phyloP scores from a whole-genome alignment of 202 grass and related monocot genomes.

The Schoenoplectus triqueter region DNA sequence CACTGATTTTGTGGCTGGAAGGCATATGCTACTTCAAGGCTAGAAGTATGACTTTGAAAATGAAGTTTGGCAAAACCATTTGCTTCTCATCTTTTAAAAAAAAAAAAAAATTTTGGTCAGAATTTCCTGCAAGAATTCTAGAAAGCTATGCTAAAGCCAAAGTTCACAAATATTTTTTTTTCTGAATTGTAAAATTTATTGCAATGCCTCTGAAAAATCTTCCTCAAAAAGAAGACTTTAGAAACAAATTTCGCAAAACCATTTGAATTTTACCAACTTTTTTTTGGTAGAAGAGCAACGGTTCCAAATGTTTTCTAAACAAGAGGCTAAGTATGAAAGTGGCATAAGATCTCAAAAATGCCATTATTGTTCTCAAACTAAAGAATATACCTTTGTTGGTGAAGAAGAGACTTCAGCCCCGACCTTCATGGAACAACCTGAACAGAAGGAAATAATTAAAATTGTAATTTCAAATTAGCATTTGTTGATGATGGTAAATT shows the following conservation, averaged over 20 bases:
- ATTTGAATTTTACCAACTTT: not conserved
- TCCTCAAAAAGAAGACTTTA: not conserved
- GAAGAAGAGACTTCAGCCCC: conserved; percentile 50
- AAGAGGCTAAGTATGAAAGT: not conserved
- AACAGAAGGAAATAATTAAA: conserved; percentile 42
- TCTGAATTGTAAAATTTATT: not conserved
- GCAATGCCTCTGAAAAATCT: not conserved
- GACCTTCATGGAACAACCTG: conserved; percentile 63
- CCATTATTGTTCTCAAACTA: not conserved
- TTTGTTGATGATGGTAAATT: not conserved
- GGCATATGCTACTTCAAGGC: not conserved
- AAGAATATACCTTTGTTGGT: conserved; percentile 43
- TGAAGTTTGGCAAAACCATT: not conserved
- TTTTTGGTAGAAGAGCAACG: not conserved
- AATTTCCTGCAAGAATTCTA: not conserved
- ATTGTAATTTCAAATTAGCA: conserved; percentile 31
- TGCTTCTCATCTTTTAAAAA: not conserved
- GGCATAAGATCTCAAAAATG: not conserved
- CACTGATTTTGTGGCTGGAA: not conserved
- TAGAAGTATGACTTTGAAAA: not conserved
- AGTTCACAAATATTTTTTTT: not conserved
- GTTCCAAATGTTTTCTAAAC: not conserved
- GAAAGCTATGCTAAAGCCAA: not conserved
- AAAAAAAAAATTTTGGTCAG: not conserved
- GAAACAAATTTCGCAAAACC: not conserved